A percentile compares a stretch with the other conserved stretches of the same genome.
Evolutionary conservation across 2,329 filamentous ascomycete genomes (phyloP).

Genomic region (Metarhizium rileyi): DNA sequence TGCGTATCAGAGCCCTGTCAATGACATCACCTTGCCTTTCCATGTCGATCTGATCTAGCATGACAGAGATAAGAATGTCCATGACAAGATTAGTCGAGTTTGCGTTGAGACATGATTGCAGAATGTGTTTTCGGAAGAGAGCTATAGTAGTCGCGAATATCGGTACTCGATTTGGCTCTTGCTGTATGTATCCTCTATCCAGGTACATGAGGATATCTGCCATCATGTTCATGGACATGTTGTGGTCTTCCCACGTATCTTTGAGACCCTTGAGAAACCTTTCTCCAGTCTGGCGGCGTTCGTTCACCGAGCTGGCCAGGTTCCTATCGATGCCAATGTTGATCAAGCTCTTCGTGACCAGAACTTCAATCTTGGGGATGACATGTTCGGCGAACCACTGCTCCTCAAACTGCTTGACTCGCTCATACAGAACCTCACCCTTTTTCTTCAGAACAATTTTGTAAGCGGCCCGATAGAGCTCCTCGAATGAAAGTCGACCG

Average conservation of each 20-base stretch:
- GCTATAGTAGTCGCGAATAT: constrained; percentile 82
- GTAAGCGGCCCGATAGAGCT: constrained; percentile 88
- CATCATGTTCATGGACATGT: constrained; percentile 90
- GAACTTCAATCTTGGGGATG: constrained; percentile 55
- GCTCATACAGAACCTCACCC: constrained; percentile 69
- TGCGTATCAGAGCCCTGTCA: constrained; percentile 70
- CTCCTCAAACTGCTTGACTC: constrained; percentile 72
- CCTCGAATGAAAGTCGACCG: constrained; percentile 83
- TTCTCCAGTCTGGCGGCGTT: constrained; percentile 72
- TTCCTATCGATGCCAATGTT: constrained; percentile 47
- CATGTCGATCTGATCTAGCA: constrained; percentile 87
- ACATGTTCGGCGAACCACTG: constrained; percentile 70
- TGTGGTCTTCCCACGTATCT: constrained; percentile 79
- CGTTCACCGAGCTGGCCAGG: constrained; percentile 57
- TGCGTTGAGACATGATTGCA: constrained; percentile 48
- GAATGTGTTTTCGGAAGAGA: constrained; percentile 77
- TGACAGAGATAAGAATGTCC: constrained; percentile 67
- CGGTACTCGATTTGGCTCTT: constrained; percentile 57
- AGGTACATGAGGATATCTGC: constrained; percentile 97
- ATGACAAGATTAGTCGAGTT: constrained; percentile 47
- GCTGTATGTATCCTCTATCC: constrained; percentile 69
- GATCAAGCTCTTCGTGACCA: constrained; percentile 62
- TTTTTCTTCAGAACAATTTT: constrained; percentile 87
- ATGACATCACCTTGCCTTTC: constrained; percentile 86
- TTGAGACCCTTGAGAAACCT: constrained; percentile 69